Base-by-base conservation (phyloP, 2,329 filamentous ascomycete genomes). In the Penicillium digitatum region DNA sequence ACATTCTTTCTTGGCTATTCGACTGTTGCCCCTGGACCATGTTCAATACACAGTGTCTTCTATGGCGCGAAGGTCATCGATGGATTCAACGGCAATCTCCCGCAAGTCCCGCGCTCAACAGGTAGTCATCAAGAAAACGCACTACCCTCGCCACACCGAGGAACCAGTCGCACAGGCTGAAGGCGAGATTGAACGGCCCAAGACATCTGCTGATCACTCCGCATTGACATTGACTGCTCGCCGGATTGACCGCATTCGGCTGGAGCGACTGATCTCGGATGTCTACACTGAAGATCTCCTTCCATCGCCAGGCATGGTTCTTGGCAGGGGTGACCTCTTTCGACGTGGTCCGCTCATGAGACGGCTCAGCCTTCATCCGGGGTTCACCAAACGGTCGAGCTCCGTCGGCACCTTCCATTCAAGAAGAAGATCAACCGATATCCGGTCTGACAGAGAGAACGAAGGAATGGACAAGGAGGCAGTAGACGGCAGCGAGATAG, bases 61-160 rank as follows among this genome's bases (percentile, higher is more conserved):
- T 48, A 69, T 84, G 26, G 66, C 70, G n/a, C 74, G 77, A 35
- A 70, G 73, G 46, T 69, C 91, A 63, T 95, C 90, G 2, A 87
- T 95, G 58, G 89, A 93, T 63, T 82, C 90, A 56, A 84, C 90
- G 27, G 86, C 87, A 1, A 90, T 90, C 0, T 79, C 91, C 24
- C 86, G 87, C 16, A 89, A 85, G 62, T 82, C 83, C 14, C 80
- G 85, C 38, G 72, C 87, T 49, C 87, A 82, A 59, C 89, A 94
- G 66, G 85, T 96, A 48, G 87, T 95, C 45, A 84, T 96, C 67
- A 93, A 89, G 68, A 95, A 95, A 66, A 96, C 92, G 0, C 86
- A 86, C 63, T 82, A 83, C 2, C 78, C 84, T 44, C 87, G 85
- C 63, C 82, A 87, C 40, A 69, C 76, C 7, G 72, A 81, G 5